Evolutionary conservation across 495 filamentous ascomycete genomes (phyloP).

Genomic region (Hypoxylon cercidicola): DNA sequence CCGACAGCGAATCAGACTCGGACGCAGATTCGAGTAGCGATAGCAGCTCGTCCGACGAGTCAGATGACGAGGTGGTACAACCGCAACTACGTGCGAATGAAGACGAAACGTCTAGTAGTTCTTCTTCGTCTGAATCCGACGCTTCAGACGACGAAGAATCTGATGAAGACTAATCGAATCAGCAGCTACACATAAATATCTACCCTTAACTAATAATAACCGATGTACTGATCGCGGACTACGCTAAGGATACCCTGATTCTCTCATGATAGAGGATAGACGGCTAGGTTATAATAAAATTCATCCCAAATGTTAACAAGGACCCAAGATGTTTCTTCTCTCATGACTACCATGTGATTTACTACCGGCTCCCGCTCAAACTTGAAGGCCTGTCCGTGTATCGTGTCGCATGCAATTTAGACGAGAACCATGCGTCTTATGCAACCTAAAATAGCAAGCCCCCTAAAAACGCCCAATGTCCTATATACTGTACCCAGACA

Average conservation of each 20-base stretch:
- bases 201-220: slow-evolving; percentile 3
- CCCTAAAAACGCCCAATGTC: slow-evolving; percentile 34
- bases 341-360: slow-evolving; percentile 12
- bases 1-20: slow-evolving; percentile 43
- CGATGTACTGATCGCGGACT: slow-evolving; percentile 4
- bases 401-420: slow-evolving; percentile 29
- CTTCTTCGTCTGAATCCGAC: slow-evolving; percentile 38
- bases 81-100: slow-evolving; percentile 23
- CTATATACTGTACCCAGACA: slow-evolving; percentile 32
- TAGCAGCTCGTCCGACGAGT: slow-evolving; percentile 48
- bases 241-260: slow-evolving; percentile 34
- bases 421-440: slow-evolving; percentile 28
- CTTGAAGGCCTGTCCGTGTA: slow-evolving; percentile 11
- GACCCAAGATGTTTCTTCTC: slow-evolving; percentile 12
- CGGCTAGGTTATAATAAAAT: slow-evolving; percentile 17
- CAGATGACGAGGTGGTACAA: slow-evolving; percentile 29
- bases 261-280: slow-evolving; percentile 13
- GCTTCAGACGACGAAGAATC: slow-evolving; percentile 31
- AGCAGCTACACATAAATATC: not conserved
- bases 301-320: slow-evolving; percentile 16
- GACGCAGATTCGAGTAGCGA: slow-evolving; percentile 44
- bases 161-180: slow-evolving; percentile 31
- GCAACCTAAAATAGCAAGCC: slow-evolving; percentile 18
- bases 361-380: slow-evolving; percentile 9
- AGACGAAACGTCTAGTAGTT: slow-evolving; percentile 44